Base-by-base conservation (phyloP, 441 rosid genomes). In the Eruca vesicaria region DNA sequence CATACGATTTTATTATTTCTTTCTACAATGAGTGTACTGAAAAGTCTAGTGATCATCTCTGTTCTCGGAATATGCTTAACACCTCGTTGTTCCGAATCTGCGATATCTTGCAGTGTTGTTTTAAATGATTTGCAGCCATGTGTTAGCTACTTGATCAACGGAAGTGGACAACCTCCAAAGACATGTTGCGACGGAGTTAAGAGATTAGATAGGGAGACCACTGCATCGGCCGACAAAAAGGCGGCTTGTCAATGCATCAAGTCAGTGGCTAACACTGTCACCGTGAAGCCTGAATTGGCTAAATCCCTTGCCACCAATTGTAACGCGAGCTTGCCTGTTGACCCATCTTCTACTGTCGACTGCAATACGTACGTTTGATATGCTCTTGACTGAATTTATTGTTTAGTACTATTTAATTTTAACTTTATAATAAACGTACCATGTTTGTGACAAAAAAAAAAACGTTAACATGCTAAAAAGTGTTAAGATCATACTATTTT, bases 161-260 rank as follows among this genome's bases (percentile, higher is more conserved):
- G 98, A 58, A 74, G 67, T 2, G 97, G 97, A 50, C 68, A 63
- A 8, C 98, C 98, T 3, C 96, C 98, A 0, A 1, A 84, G 0
- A 74, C 80, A n/a, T 93, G 96, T 50, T 93, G 97, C 48, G 45
- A 81, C 0, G 98, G 98, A 62, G 94, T 82, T 33, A 38, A 73
- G 3, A 62, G 86, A 6, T 89, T 89, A 36, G 84, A 87, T 7
- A 74, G 85, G 0, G 85, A 91, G 0, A 85, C 89, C 12, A 38
- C 89, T 6, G 77, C 78, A 63, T 36, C 87, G 0, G 88, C 88
- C 12, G 96, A 91, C 72, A 93, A 76, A 76, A 84, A 85, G 72
- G 75, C 93, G 26, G 96, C 91, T 73, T 93, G 98, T 31, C 63
- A 77, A 69, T 93, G 98, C 87, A 84, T 93, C 57, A 89, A 91